A percentile compares a stretch with the other conserved stretches of the same genome.
Conservation (phyloP, 163 green algal genomes). For the Scenedesmus sp. region DNA sequence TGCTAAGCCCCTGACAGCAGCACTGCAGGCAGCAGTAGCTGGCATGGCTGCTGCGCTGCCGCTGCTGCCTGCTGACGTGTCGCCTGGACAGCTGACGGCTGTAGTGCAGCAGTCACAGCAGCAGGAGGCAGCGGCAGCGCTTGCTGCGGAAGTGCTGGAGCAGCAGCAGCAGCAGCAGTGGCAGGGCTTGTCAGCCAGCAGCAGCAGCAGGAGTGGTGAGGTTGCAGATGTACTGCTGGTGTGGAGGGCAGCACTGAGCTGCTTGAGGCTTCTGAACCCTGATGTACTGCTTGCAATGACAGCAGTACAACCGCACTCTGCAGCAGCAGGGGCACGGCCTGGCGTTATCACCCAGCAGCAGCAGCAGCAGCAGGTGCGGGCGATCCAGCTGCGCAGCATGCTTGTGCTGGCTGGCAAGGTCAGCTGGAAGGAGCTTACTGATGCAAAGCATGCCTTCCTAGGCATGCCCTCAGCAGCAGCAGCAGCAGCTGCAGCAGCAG, state of each 20-base stretch:
- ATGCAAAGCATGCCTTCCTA: background rate
- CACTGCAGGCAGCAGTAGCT: background rate
- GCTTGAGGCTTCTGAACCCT: conserved; percentile 23
- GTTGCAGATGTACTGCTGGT: background rate
- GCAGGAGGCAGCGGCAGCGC: too few species aligned
- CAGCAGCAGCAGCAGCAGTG: conserved; percentile 16
- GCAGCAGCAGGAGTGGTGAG: background rate
- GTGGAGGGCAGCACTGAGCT: conserved; percentile 21
- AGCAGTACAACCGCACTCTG: background rate
- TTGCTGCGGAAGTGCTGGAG: background rate
- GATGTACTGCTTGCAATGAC: conserved; percentile 4
- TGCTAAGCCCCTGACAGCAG: background rate
- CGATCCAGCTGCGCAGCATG: conserved; percentile 38
- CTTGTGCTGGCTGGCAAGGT: conserved; percentile 33
- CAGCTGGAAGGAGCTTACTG: conserved; percentile 35
- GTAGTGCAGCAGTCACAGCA: background rate
- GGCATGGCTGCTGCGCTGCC: conserved; percentile 19
- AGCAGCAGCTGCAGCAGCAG: background rate
- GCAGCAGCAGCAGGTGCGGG: conserved; percentile 8
- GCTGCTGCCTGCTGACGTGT: conserved; percentile 19
- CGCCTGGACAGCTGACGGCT: background rate
- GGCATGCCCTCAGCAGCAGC: background rate
- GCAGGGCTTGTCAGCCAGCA: background rate
- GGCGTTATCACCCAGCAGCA: background rate
- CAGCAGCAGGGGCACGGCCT: conserved; percentile 6